Evolutionary conservation across 208 protist species (phyloP), one percentile per base, ranked within the genome.

Genomic region (Acanthamoeba royreba): DNA sequence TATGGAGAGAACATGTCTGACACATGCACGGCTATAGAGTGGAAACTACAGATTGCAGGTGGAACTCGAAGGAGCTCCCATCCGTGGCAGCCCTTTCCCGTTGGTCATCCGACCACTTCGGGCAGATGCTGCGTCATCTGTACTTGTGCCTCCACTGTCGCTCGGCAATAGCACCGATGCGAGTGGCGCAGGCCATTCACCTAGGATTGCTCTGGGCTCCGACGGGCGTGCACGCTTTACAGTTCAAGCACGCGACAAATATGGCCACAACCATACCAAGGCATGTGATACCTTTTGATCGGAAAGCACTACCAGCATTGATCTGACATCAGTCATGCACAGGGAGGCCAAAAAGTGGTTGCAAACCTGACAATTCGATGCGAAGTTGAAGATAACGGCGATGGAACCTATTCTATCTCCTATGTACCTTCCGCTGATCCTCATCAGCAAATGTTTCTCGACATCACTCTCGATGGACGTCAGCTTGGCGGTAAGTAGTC

Each of bases 371-470:
- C 28, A 22, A 72, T 91, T 40, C 40, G 38, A 4, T 91, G 85
- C 38, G 46, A 58, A 31, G 85, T 91, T n/a, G 42, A 58, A 22
- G 85, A 91, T 40, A 91, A 91, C 49, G 83, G 83, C 9, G 83
- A 90, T 31, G 83, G 83, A 19, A 90, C 83, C 53, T 90, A 90
- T 31, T 45, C 53, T 52, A 91, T 91, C 31, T 91, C 85, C 35
- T 91, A 91, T 28, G 42, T 47, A 3, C 85, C 85, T 2, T 72
- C 77, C 2, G n/a, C 47, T 5, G 47, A 87, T 28, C 77, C 47
- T 8, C 45, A 87, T 43, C 77, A 87, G 77, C 77, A 87, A 43
- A 87, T 58, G 77, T 87, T 61, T 22, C 77, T 87, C 42, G 42
- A 87, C n/a, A 58, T 87, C 45, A 52, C 77, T 5, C 77, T 87